Conservation (phyloP, 805 yeast species). For the Henningerozyma blattae region DNA sequence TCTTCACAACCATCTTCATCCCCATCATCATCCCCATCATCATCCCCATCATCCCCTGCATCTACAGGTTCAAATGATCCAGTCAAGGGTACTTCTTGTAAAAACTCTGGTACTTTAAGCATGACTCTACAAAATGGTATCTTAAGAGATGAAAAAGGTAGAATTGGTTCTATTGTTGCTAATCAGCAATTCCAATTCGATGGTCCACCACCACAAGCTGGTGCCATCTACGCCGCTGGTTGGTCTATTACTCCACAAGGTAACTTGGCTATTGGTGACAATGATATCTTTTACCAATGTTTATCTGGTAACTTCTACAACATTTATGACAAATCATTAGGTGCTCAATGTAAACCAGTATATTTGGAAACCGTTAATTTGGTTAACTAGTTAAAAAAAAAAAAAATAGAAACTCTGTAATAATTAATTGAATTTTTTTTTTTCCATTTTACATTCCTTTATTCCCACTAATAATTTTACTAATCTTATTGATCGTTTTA, state of each 20-base stretch:
- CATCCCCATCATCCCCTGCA: constrained; percentile 14
- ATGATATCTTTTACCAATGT: constrained; percentile 60
- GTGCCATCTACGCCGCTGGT: constrained; percentile 59
- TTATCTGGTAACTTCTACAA: constrained; percentile 68
- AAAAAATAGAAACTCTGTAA: neutral
- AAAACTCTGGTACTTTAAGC: constrained; percentile 37
- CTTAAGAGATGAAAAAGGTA: constrained; percentile 46
- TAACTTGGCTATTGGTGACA: constrained; percentile 50
- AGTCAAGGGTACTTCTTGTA: constrained; percentile 31
- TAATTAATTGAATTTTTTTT: too few species aligned
- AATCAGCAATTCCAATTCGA: constrained; percentile 81
- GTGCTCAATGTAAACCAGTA: constrained; percentile 52
- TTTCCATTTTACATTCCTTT: neutral
- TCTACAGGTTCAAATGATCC: constrained; percentile 23
- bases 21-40: too few species aligned
- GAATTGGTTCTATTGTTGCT: constrained; percentile 71
- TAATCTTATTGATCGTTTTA: too few species aligned
- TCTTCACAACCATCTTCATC: too few species aligned
- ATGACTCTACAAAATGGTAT: constrained; percentile 28
- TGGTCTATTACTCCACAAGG: constrained; percentile 47
- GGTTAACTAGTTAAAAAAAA: constrained; percentile 33
- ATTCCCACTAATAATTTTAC: too few species aligned
- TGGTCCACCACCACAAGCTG: constrained; percentile 80
- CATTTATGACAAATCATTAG: constrained; percentile 55
- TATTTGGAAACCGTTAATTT: constrained; percentile 47